phyloP scores from a whole-genome alignment of 306 rosid genomes.

The Neltuma alba region DNA sequence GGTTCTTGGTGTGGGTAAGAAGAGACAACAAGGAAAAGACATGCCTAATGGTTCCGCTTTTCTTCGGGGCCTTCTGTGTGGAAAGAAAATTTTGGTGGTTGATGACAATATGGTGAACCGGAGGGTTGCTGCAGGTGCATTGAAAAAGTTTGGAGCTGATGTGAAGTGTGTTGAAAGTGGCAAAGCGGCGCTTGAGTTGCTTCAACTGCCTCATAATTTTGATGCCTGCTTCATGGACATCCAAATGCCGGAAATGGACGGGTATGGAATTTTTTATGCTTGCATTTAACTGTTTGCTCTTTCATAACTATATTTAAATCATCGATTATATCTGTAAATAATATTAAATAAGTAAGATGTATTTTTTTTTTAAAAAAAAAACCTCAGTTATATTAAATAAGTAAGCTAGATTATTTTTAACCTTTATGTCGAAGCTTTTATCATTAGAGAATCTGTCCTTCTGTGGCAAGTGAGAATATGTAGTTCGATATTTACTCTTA shows the following conservation, averaged over 20 bases:
- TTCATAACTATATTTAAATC: background rate
- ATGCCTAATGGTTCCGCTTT: conserved; percentile 61
- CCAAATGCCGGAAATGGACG: conserved; percentile 99
- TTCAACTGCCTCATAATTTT: conserved; percentile 78
- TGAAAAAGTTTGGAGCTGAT: conserved; percentile 86
- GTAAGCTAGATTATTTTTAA: too few species aligned
- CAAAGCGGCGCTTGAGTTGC: conserved; percentile 80
- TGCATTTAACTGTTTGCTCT: background rate
- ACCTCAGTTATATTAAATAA: too few species aligned
- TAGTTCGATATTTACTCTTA: too few species aligned
- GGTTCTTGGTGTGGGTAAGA: conserved; percentile 78
- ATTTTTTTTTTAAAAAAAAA: too few species aligned
- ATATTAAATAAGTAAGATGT: too few species aligned
- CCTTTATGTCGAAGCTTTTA: background rate
- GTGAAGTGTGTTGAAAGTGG: conserved; percentile 91
- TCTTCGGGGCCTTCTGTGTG: conserved; percentile 69
- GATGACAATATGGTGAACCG: conserved; percentile 90
- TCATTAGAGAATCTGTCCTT: background rate
- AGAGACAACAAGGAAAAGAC: conserved; percentile 67
- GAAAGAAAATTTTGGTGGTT: conserved; percentile 87
- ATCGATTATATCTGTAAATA: too few species aligned
- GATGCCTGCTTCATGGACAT: conserved; percentile 99
- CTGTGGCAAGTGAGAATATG: background rate
- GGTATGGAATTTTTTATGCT: conserved; percentile 53
- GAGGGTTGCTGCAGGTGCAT: conserved; percentile 96